Evolutionary conservation across 805 yeast species (phyloP), one percentile per base, ranked within the genome.

Genomic region (Candida dendrica): DNA sequence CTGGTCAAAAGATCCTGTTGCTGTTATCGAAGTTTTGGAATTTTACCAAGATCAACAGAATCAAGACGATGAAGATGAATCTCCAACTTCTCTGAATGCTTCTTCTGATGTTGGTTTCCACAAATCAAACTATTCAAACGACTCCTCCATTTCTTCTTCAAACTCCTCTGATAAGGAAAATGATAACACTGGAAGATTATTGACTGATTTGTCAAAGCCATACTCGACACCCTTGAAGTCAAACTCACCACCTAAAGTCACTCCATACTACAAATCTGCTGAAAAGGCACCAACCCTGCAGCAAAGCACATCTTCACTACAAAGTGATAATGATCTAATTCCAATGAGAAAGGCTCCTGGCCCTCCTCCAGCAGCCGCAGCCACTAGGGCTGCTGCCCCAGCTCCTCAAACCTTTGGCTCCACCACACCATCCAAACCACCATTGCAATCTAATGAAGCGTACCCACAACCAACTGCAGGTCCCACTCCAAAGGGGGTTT

Each of bases 1-100:
- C 56, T 93, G 90, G 75, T 79, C 84, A 55, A 86, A 84, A 49
- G 90, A 93, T 60, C 97, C 98, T 0, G 90, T 87, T 55, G 98
- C 96, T 0, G 96, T 93, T 17, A 84, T 85, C 65, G 95, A 88
- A 56, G 95, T 87, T 30, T 80, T 88, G 42, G 90, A 86, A 40
- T 88, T 88, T 56, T 87, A 87, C 45, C 73, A 68, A 45, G 72
- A 68, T 48, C 70, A 56, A 37, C 59, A 55, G 22, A 43, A 50
- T 16, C 42, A 40, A 27, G 18, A 45, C 16, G 48, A 31, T 14
- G 39, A 37, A 24, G 38, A 30, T 24, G 26, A 30, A 7, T 11
- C 17, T 32, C 7, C 7, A 15, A 4, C 7, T 7, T 16, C 19
- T n/a, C n/a, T n/a, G 8, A 32, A 17, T 17, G 15, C 10, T 13